Conservation (phyloP, 345 rosid species). For the Eucalyptus sideroxylon region DNA sequence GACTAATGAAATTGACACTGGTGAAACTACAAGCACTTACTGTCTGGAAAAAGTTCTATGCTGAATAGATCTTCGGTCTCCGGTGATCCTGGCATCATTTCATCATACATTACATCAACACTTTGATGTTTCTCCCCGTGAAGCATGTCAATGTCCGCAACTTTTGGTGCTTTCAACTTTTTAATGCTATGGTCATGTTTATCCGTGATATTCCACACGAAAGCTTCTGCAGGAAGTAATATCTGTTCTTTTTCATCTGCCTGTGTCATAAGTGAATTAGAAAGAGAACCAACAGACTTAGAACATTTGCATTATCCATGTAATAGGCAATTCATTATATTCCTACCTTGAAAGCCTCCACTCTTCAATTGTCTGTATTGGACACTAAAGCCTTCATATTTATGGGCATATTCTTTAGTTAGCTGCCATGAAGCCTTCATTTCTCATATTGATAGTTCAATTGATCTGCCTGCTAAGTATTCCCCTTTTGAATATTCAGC, state of each 20-base stretch:
- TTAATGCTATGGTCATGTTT: slow-evolving; percentile 25
- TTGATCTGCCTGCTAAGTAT: not conserved
- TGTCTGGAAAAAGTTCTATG: not conserved
- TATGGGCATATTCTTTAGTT: not conserved
- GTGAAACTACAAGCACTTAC: not conserved
- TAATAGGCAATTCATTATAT: not conserved
- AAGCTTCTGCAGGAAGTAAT: slow-evolving; percentile 31
- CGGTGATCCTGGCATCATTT: slow-evolving; percentile 35
- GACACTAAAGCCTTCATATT: not conserved
- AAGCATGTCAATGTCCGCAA: not conserved
- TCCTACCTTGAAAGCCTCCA: not conserved
- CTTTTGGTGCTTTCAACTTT: slow-evolving; percentile 17
- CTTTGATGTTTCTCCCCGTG: not conserved
- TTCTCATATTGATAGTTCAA: not conserved
- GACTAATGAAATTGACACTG: not conserved
- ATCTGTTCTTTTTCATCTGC: slow-evolving; percentile 38
- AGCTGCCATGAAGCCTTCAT: not conserved
- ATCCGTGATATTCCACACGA: slow-evolving; percentile 37
- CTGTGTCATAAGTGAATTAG: slow-evolving; percentile 7
- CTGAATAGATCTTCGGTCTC: not conserved
- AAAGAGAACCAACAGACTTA: not conserved
- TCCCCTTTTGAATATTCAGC: not conserved
- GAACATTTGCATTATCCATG: not conserved
- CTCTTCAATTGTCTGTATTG: not conserved
- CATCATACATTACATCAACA: slow-evolving; percentile 11